Evolutionary conservation across 768 basidiomycete species (phyloP), one percentile per base, ranked within the genome.

Genomic region (Hericium erinaceus): DNA sequence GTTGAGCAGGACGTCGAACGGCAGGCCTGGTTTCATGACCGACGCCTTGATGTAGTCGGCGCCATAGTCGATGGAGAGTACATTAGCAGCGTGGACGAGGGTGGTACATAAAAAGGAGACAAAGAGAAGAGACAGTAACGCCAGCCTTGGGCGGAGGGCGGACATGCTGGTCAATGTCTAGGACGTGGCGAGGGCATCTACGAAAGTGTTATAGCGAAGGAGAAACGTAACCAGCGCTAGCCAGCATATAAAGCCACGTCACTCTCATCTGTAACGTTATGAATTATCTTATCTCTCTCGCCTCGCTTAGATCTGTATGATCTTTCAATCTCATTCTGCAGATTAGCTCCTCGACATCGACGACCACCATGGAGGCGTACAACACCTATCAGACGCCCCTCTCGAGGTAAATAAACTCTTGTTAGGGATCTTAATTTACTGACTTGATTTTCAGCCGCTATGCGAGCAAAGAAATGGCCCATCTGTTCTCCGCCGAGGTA

Each of bases 401-500:
- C 39, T 83, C 89, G 20, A 91, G 88, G 89, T 89, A 22, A 60
- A 70, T 44, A 5, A 18, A 44, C 22, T 58, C 46, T 15, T 24
- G 49, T 12, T 24, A 15, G 26, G 20, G 51, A 54, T 52, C 46
- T 54, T 44, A 33, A 26, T n/a, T 38, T 40, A 54, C 39, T 39
- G 49, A 24, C 16, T 26, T 22, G 4, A n/a, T 40, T 55, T 58
- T 33, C 65, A 98, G 95, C 68, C 95, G 95, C 52, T 99, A 98
- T 89, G 97, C 97, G 18, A 95, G 92, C 78, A 95, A 94, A 71
- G 95, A 98, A 74, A 98, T 98, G 95, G 86, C 93, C 10, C 80
- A 92, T 71, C 80, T 99, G 48, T 99, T 98, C 77, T 98, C 95
- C n/a, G 82, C 89, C 39, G 84, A 86, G 53, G 95, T 94, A 66